phyloP scores from a whole-genome alignment of 345 rosid species.

The Anacardium occidentale region DNA sequence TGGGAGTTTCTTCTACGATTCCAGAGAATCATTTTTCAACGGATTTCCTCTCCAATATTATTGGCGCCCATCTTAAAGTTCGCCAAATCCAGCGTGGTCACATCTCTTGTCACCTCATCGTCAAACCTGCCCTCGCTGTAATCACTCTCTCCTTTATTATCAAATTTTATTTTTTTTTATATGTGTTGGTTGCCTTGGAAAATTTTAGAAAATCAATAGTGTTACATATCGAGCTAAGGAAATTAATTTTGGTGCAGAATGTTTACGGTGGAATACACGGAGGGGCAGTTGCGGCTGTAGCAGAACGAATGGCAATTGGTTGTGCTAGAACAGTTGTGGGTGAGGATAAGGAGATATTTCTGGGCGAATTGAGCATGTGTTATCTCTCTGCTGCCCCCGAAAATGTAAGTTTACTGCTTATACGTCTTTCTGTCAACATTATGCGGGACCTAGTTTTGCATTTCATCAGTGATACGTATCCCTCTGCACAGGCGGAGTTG shows the following conservation, averaged over 20 bases:
- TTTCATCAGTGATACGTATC: not conserved
- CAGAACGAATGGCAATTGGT: slow-evolving; percentile 64
- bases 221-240: not conserved
- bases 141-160: not conserved
- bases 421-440: not conserved
- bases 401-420: slow-evolving; percentile 24
- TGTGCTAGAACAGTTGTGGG: slow-evolving; percentile 60
- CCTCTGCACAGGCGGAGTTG: slow-evolving; percentile 42
- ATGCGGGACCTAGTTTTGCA: not conserved
- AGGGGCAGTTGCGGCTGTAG: slow-evolving; percentile 63
- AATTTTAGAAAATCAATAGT: too few relatives aligned
- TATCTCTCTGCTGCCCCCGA: slow-evolving; percentile 56
- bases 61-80: slow-evolving; percentile 42
- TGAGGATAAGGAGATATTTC: slow-evolving; percentile 55
- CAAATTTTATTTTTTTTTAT: not conserved
- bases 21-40: slow-evolving; percentile 22
- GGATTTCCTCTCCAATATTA: slow-evolving; percentile 50
- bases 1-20: slow-evolving; percentile 26
- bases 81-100: slow-evolving; percentile 49
- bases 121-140: slow-evolving; percentile 51
- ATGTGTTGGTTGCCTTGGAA: not conserved
- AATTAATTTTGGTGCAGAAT: slow-evolving; percentile 36
- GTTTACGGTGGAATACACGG: slow-evolving; percentile 56
- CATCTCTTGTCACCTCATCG: slow-evolving; percentile 55
- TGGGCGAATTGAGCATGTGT: slow-evolving; percentile 68